phyloP scores from a whole-genome alignment of 345 rosid species.

The Cochlearia excelsa region DNA sequence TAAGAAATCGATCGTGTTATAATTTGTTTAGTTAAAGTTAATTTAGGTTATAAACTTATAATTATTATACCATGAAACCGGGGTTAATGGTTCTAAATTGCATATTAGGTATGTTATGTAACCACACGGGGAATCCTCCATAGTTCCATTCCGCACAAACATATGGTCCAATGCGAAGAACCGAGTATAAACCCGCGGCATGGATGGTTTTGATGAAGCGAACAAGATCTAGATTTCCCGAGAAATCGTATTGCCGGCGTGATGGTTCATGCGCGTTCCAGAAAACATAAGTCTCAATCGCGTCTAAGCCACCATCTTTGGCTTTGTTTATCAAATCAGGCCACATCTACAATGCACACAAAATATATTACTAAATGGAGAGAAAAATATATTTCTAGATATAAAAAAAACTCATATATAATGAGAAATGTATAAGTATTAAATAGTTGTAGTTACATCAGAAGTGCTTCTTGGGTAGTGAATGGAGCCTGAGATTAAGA shows the following conservation, averaged over 20 bases:
- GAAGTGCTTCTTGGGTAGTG: slow-evolving; percentile 67
- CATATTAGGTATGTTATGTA: slow-evolving; percentile 40
- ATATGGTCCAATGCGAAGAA: slow-evolving; percentile 70
- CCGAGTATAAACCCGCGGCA: slow-evolving; percentile 43
- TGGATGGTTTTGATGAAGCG: slow-evolving; percentile 61
- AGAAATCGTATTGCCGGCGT: slow-evolving; percentile 53
- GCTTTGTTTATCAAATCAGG: slow-evolving; percentile 54
- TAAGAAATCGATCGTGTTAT: too few species aligned
- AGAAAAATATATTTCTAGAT: slow-evolving; percentile 15
- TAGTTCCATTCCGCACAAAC: slow-evolving; percentile 76
- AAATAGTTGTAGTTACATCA: slow-evolving; percentile 34
- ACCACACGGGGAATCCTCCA: slow-evolving; percentile 69
- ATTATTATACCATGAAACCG: slow-evolving; percentile 43
- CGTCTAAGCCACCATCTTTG: slow-evolving; percentile 63
- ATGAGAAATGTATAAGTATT: too few species aligned
- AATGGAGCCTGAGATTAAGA: slow-evolving; percentile 64
- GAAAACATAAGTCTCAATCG: slow-evolving; percentile 64
- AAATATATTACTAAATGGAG: background rate
- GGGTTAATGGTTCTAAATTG: slow-evolving; percentile 41
- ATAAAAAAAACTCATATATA: too few species aligned
- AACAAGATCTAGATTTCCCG: slow-evolving; percentile 47
- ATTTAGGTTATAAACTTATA: too few species aligned
- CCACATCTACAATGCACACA: slow-evolving; percentile 52
- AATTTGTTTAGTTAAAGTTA: too few species aligned
- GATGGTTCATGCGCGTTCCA: slow-evolving; percentile 65